These are phyloP conservation scores for Peziza echinospora DNA, from an alignment of 495 filamentous ascomycete species.

Conservation along the genomic window DNA sequence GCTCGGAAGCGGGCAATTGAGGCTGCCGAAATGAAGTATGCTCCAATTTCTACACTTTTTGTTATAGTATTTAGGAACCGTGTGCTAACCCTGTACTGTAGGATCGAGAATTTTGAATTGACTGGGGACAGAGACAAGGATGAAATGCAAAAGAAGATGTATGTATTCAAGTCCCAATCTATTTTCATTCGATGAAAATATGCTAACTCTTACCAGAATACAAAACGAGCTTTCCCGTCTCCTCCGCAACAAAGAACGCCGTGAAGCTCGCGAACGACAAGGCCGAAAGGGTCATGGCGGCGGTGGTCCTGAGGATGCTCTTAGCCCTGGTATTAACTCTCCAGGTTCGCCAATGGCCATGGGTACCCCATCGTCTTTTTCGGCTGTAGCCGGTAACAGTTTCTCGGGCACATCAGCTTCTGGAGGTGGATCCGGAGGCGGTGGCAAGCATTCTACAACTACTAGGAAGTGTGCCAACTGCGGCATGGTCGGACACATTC, in stretches of 20 bases:
- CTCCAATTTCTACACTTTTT: slow-evolving; percentile 6
- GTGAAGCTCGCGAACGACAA: slow-evolving; percentile 73
- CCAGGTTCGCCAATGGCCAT: slow-evolving; percentile 19
- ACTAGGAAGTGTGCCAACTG: slow-evolving; percentile 94
- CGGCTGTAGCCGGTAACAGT: too few species aligned
- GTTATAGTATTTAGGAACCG: slow-evolving; percentile 13
- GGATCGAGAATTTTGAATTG: slow-evolving; percentile 37
- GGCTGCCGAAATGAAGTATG: slow-evolving; percentile 45
- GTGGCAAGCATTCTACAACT: slow-evolving; percentile 32
- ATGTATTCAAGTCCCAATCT: slow-evolving; percentile 15
- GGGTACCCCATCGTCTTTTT: slow-evolving; percentile 22
- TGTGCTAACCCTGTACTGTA: slow-evolving; percentile 6
- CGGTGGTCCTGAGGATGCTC: slow-evolving; percentile 6
- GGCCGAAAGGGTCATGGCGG: slow-evolving; percentile 23
- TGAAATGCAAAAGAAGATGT: slow-evolving; percentile 34
- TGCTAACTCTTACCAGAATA: slow-evolving; percentile 28
- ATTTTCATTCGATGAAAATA: slow-evolving; percentile 3
- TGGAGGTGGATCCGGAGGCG: slow-evolving; percentile 24
- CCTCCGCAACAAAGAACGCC: slow-evolving; percentile 73
- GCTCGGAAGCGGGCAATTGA: slow-evolving; percentile 33
- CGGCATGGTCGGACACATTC: slow-evolving; percentile 78
- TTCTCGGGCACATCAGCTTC: slow-evolving; percentile 28
- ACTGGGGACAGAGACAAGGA: slow-evolving; percentile 60
- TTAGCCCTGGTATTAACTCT: slow-evolving; percentile 18
- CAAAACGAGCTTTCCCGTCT: slow-evolving; percentile 59